Conservation (phyloP, 1,284 basidiomycete species). For the Leccinum proliferum region DNA sequence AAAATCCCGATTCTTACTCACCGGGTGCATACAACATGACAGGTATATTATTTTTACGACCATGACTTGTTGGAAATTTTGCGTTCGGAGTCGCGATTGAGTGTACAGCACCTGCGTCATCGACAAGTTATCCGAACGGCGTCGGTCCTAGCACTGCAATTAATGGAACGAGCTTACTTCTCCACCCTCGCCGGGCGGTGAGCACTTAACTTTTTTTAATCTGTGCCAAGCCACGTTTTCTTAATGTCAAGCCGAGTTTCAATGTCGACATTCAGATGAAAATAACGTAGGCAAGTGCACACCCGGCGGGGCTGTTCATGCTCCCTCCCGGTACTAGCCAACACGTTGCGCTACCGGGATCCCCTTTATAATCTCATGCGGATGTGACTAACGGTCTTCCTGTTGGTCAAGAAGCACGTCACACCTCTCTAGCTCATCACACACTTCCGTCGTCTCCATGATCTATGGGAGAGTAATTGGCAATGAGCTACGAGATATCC, state of each 20-base stretch:
- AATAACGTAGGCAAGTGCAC: slow-evolving; percentile 14
- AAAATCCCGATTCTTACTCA: neutral
- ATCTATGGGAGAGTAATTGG: slow-evolving; percentile 29
- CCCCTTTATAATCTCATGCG: slow-evolving; percentile 25
- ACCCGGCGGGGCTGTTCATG: slow-evolving; percentile 22
- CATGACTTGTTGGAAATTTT: neutral
- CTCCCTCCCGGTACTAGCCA: slow-evolving; percentile 13
- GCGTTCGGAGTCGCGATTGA: neutral
- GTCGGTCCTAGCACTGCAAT: slow-evolving; percentile 18
- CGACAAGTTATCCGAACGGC: slow-evolving; percentile 5
- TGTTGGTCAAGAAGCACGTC: slow-evolving; percentile 15
- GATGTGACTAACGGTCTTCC: slow-evolving; percentile 16
- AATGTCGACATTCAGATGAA: slow-evolving; percentile 12
- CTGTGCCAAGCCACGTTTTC: slow-evolving; percentile 25
- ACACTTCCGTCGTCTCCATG: slow-evolving; percentile 17
- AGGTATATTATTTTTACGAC: slow-evolving; percentile 1
- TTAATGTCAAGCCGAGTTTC: slow-evolving; percentile 16
- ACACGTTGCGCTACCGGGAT: slow-evolving; percentile 20
- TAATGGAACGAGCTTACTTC: slow-evolving; percentile 11
- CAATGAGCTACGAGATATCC: slow-evolving; percentile 28
- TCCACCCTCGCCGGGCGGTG: slow-evolving; percentile 15
- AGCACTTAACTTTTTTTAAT: slow-evolving; percentile 7
- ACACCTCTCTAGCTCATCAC: slow-evolving; percentile 12
- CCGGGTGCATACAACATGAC: slow-evolving; percentile 1
- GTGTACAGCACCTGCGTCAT: slow-evolving; percentile 12